Evolutionary conservation across 148 eudicot species (phyloP), one percentile per base, ranked within the genome.

Genomic region (Chenopodium formosanum): DNA sequence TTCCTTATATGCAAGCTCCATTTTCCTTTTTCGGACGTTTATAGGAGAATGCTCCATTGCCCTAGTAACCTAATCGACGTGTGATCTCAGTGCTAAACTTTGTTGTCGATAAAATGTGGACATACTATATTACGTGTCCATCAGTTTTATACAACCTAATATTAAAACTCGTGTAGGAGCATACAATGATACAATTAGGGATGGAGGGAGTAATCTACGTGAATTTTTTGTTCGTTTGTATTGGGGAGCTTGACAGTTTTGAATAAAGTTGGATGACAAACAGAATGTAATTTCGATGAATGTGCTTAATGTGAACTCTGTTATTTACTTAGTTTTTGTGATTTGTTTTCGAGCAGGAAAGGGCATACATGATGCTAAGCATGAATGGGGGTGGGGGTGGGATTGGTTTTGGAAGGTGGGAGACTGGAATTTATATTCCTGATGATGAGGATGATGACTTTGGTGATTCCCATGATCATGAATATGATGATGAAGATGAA

Each of bases 341-440:
- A 34, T 46, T 82, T 48, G 64, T 82, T 83, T 22, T 81, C 84
- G 81, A 76, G 71, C 84, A 95, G 98, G 98, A 95, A 93, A 92
- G 98, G 87, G 98, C 98, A 7, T 95, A 91, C 86, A 93, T 95
- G 98, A 93, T 95, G 97, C 83, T 95, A 50, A 95, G 91, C 73
- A 91, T 91, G 92, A 84, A 86, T 80, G 90, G 86, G 17, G 88
- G 88, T 70, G 92, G 91, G 31, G 84, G 88, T 69, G 93, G 91
- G 37, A 82, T 86, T 86, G 90, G 86, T 73, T 92, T 89, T 80
- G 94, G 93, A 78, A 85, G 94, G 58, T 93, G 98, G 98, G 96
- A 86, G 63, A 87, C 85, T 60, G 98, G 90, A 71, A 85, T 90
- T 84, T 93, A 88, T 86, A 88, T 80, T 10, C 89, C 80, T 70